Evolutionary conservation across 768 basidiomycete genomes (phyloP), one percentile per base, ranked within the genome.

Genomic region (Candolleomyces eurysporus): DNA sequence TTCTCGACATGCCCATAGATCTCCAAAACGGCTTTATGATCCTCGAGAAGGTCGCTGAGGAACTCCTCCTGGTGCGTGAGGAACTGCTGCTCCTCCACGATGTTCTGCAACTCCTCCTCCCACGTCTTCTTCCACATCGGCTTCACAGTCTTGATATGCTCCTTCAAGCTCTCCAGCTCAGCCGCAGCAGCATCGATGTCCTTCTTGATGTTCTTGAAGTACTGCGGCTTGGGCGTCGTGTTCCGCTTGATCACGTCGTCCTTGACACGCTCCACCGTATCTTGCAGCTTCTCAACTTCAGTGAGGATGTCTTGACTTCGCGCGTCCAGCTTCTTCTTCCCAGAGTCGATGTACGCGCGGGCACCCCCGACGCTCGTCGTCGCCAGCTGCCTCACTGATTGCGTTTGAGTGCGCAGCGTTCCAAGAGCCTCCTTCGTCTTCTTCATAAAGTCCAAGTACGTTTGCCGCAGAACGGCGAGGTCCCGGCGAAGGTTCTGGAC

Each of bases 121-220:
- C 96, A 99, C 19, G 95, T 98, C 82, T 96, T 94, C 81, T 96
- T 92, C 96, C 96, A 99, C 84, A 92, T 93, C 48, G 96, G 94
- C 69, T 91, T 94, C 68, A 96, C 84, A 11, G 92, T 90, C 66
- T 88, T 84, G 66, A 98, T 91, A 72, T 96, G 93, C 66, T 89
- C 86, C 68, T 85, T 85, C 61, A 98, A 78, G 67, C 85, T 88
- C 63, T 87, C 82, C 48, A 98, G 80, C 75, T 95, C 90, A 10
- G 76, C 73, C 17, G 85, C 81, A 30, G 89, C 83, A 21, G 82
- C 74, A 31, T 82, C 79, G 60, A 97, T 82, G 65, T 94, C 90
- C 63, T 84, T 85, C 70, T 85, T 83, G 72, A 96, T 84, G 42
- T 76, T 77, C 70, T 86, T 87, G 75, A 96, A 80, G 55, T 90